Percentiles rank a stretch among this genome's conserved stretches.
Evolutionary conservation across 2,329 filamentous ascomycete genomes (phyloP).

Genomic region (Beauveria brongniartii): DNA sequence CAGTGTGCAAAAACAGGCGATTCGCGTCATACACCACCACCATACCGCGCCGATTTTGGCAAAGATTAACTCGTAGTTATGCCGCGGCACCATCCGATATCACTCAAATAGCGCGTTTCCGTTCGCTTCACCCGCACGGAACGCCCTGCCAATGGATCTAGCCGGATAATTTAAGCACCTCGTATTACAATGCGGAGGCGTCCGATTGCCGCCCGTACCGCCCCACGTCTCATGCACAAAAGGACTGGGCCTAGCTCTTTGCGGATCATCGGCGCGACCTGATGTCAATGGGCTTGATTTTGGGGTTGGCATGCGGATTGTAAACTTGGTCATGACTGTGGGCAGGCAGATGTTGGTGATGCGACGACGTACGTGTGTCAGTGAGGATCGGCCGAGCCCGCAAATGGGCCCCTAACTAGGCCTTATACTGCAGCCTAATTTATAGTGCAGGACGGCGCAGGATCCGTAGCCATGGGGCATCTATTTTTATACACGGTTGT

Average conservation of each 20-base stretch:
- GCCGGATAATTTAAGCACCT: neutral
- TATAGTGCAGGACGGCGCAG: neutral
- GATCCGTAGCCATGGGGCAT: neutral
- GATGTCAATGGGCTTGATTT: neutral
- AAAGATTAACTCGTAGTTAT: neutral
- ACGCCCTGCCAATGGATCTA: neutral
- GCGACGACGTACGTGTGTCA: neutral
- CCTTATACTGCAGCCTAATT: neutral
- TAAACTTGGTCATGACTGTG: neutral
- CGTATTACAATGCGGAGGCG: slow-evolving; percentile 9
- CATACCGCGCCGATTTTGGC: neutral
- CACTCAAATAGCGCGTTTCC: neutral
- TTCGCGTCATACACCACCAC: neutral
- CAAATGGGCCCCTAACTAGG: neutral
- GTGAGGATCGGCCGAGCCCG: neutral
- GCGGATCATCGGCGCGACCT: neutral
- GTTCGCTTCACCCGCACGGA: neutral
- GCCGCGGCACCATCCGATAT: neutral
- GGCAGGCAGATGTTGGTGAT: neutral
- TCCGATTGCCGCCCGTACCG: slow-evolving; percentile 7
- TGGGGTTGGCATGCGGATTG: neutral
- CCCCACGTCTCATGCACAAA: slow-evolving; percentile 4
- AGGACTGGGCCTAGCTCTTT: neutral
- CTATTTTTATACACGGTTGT: neutral
- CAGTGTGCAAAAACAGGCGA: neutral